phyloP scores from a whole-genome alignment of 345 rosid species.

The Eucalyptus marginata region DNA sequence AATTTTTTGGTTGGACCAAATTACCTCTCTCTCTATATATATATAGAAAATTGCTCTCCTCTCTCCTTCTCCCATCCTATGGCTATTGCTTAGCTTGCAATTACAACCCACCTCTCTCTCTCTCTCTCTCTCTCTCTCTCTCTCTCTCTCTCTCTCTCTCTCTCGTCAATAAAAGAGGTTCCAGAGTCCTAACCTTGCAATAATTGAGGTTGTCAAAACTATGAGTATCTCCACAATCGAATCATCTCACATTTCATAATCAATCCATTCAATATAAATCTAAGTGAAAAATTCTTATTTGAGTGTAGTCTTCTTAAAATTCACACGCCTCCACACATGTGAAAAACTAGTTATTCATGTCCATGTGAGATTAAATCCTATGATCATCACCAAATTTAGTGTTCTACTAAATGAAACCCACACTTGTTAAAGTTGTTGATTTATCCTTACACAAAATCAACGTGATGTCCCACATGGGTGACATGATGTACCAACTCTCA shows the following conservation, averaged over 20 bases:
- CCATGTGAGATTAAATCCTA: neutral
- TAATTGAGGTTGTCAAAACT: neutral
- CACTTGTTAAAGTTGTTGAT: rapidly evolving
- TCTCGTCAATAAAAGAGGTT: neutral
- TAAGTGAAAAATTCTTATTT: neutral
- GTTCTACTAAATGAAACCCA: neutral
- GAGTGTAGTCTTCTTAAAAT: neutral
- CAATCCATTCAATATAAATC: neutral
- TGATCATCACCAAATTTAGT: neutral
- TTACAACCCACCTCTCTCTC: too few relatives aligned
- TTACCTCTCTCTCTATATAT: neutral
- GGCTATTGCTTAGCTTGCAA: too few relatives aligned
- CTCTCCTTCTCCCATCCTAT: too few relatives aligned
- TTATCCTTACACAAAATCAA: neutral
- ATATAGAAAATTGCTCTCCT: neutral
- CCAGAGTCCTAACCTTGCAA: neutral
- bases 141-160: neutral
- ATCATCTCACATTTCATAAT: neutral
- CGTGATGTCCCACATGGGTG: neutral
- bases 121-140: too few relatives aligned
- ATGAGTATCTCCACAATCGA: neutral
- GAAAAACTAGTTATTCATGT: neutral
- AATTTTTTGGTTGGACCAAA: neutral
- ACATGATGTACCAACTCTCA: neutral
- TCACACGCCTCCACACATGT: neutral